Evolutionary conservation across 2,329 filamentous ascomycete genomes (phyloP).

Genomic region (Alternaria sp.): DNA sequence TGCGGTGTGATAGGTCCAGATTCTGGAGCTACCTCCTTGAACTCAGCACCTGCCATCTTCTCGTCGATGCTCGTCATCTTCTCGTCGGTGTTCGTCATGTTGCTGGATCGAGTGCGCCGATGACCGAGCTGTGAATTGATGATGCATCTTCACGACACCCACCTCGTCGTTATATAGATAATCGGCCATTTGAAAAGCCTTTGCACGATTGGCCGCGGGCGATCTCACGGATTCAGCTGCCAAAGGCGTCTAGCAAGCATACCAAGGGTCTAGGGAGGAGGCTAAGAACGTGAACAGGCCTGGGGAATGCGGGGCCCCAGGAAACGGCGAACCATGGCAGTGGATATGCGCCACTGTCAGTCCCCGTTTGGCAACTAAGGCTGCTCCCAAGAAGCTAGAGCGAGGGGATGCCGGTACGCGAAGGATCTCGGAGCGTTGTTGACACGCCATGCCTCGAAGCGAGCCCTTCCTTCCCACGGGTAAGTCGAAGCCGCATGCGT

Average conservation of each 20-base stretch:
- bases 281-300: conserved; percentile 1
- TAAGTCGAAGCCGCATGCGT: neutral
- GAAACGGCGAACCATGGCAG: conserved; percentile 14
- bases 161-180: conserved; percentile 1
- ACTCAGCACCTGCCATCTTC: conserved; percentile 22
- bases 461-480: neutral
- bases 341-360: conserved; percentile 7
- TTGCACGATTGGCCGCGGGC: neutral
- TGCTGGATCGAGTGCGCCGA: neutral
- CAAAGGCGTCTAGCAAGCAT: neutral
- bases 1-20: conserved; percentile 28
- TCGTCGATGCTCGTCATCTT: conserved; percentile 6
- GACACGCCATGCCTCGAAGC: neutral
- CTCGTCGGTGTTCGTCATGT: conserved; percentile 17
- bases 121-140: neutral
- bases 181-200: neutral
- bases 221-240: neutral
- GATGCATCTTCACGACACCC: neutral
- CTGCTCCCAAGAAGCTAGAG: neutral
- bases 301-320: conserved; percentile 24
- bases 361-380: neutral
- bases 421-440: neutral
- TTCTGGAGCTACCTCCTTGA: conserved; percentile 20
- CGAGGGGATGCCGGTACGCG: neutral
- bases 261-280: neutral